Base-by-base conservation (phyloP, 179 eudicot species). In the Heliamphora pulchella region DNA sequence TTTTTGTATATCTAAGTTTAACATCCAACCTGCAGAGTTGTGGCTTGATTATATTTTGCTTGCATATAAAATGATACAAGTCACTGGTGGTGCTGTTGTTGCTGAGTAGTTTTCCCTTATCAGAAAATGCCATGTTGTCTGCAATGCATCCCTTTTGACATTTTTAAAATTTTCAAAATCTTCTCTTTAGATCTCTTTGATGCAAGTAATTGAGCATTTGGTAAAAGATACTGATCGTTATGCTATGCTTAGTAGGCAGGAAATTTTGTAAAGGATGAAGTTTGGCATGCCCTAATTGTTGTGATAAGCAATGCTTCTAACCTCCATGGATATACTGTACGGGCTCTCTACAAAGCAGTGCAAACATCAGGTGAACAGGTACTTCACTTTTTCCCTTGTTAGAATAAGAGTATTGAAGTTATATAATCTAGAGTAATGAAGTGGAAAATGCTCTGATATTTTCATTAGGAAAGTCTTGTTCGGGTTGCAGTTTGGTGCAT, bases 401-500 rank as follows among this genome's bases (percentile, higher is more conserved):
- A 69, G 64, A 65, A 55, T 13, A 57, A 83, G 55, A 51, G 59
- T 62, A 3, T 58, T 76, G 68, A 69, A 78, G 50, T 72, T 64
- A 11, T 79, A 62, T 81, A 59, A 68, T 80, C 80, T 82, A 22
- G 62, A 63, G 71, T 80, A 59, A 48, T 39, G 5, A 57, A 82
- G 59, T 64, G 69, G 61, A 66, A 47, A 22, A 50, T 59, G 4
- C 5, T 67, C 55, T 74, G 61, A 66, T 67, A 43, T 50, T 69
- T 84, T n/a, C 68, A 51, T 77, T 87, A 96, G 99, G 97, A 91
- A 91, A 90, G 91, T 81, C 98, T 96, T 81, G 87, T 94, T 68
- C 90, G 95, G 85, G 98, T 94, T 77, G 92, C 97, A 72, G 94
- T 96, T 72, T 96, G 99, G 99, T 96, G 98, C 89, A 90, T 96